phyloP scores from a whole-genome alignment of 192 early-diverging fungal species.

The Diversispora epigaea region DNA sequence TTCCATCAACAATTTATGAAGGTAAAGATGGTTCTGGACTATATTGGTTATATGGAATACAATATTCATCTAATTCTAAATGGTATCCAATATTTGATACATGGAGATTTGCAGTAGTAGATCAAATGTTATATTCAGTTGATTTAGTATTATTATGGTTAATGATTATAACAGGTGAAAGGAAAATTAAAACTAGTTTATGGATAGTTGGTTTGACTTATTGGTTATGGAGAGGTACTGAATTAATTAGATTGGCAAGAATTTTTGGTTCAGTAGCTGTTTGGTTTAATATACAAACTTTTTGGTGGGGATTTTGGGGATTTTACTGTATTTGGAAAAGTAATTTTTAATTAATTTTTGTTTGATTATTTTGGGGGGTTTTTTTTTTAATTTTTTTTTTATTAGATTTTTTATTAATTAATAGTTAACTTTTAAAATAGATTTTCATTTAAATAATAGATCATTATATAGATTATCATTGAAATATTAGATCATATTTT shows the following conservation, averaged over 20 bases:
- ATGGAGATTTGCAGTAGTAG: background rate
- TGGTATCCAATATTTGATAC: conserved; percentile 9
- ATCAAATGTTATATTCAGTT: background rate
- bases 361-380: too few relatives aligned
- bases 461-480: too few relatives aligned
- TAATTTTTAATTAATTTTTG: background rate
- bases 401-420: too few relatives aligned
- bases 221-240: conserved; percentile 21
- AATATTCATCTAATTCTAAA: background rate
- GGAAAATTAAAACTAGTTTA: background rate
- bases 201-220: background rate
- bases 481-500: too few relatives aligned
- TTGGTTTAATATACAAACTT: conserved; percentile 15
- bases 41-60: conserved; percentile 58
- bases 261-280: background rate
- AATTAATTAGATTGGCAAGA: background rate
- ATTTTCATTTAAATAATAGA: too few relatives aligned
- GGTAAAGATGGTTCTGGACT: conserved; percentile 41
- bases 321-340: background rate
- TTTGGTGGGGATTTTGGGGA: conserved; percentile 20
- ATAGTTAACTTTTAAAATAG: too few relatives aligned
- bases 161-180: conserved; percentile 15
- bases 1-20: conserved; percentile 50
- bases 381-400: too few relatives aligned
- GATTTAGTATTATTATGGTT: background rate